Evolutionary conservation across 140 eudicot species (phyloP).

Genomic region (Bidens hawaiensis): DNA sequence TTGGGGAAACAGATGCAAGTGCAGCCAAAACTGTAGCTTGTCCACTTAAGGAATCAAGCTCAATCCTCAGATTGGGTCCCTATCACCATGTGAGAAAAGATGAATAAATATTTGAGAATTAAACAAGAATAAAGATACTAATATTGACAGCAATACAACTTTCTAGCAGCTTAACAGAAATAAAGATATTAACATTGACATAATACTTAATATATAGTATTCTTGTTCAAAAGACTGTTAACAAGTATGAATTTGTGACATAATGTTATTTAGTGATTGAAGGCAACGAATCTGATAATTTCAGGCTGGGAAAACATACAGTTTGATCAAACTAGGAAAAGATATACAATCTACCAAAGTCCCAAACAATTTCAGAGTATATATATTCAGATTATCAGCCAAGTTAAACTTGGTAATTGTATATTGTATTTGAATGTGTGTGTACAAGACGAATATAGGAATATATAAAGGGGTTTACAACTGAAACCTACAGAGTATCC

Average conservation of each 20-base stretch:
- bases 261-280: neutral
- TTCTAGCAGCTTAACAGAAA: slow-evolving; percentile 7
- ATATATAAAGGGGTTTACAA: no score
- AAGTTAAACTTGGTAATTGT: no score
- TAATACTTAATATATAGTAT: neutral
- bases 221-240: slow-evolving; percentile 2
- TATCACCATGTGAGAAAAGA: slow-evolving; percentile 28
- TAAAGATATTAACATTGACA: slow-evolving; percentile 5
- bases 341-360: slow-evolving; percentile 10
- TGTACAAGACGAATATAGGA: no score
- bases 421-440: no score
- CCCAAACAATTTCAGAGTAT: slow-evolving; percentile 1
- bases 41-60: slow-evolving; percentile 89
- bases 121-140: slow-evolving; percentile 1
- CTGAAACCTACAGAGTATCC: no score
- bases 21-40: slow-evolving; percentile 95
- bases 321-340: neutral
- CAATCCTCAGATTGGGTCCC: slow-evolving; percentile 68
- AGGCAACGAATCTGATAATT: neutral
- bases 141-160: slow-evolving; percentile 14
- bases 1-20: slow-evolving; percentile 79
- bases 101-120: neutral
- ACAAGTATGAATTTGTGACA: neutral
- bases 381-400: no score
- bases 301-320: no score